Base-by-base conservation (phyloP, 2,329 filamentous ascomycete genomes). In the Botrytis cinerea region DNA sequence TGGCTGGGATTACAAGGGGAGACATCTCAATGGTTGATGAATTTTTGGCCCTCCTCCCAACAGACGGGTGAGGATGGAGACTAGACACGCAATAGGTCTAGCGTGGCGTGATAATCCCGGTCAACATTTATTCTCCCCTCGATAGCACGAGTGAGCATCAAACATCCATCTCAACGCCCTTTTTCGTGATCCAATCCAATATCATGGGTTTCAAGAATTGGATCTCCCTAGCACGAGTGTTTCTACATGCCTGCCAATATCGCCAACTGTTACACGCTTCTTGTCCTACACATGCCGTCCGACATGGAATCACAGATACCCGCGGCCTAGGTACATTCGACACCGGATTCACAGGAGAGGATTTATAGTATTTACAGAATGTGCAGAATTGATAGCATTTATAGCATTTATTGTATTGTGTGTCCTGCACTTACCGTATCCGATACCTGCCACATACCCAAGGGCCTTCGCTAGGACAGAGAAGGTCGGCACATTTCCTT, bases 21-120 rank as follows among this genome's bases (percentile, higher is more conserved):
- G 38, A 25, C 45, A 38, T 46, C 48, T 68, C 71, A 72, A 72
- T 68, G 71, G 71, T 68, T 72, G 71, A 72, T 43, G 28, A 46
- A 48, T 61, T 69, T 72, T 72, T 68, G 62, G 62, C 35, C 40
- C 35, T 67, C 70, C 70, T 72, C 71, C 71, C 71, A 72, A 72
- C 71, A 72, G 71, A 72, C 71, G 40, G 71, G 32, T 20, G 71
- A 60, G 28, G 48, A 61, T 57, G 60, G 46, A 35, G 32, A 38
- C 71, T 72, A 72, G 62, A 40, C 20, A 28, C n/a, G 35, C 7
- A 72, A 68, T 40, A 18, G 71, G 71, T 16, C 40, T 72, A 72
- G 71, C 32, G 40, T 68, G 5, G 35, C 10, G 12, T 9, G 0
- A 0, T 14, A 8, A 72, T 1, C 71, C 71, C 40, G 68, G 71